Base-by-base conservation (phyloP, 176 grass and related monocot genomes). In the Eragrostis nindensis region DNA sequence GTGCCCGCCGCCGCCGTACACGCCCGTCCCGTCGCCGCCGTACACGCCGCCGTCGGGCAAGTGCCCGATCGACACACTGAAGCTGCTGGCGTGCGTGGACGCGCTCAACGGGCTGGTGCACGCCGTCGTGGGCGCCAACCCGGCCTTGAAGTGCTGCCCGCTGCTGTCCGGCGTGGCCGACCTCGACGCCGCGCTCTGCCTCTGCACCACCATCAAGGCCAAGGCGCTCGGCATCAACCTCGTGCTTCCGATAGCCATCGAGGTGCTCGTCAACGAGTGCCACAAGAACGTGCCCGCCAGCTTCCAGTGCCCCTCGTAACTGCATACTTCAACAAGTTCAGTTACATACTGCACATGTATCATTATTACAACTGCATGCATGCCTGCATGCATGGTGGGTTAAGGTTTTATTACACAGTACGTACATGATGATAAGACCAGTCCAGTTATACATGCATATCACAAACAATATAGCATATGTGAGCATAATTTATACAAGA, bases 151-250 rank as follows among this genome's bases (percentile, higher is more conserved):
- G 44, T 97, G 94, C 86, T 97, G 94, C 83, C 94, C 94, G 66
- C 61, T 97, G 80, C 80, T 97, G 13, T 62, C 80, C 7, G 88
- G 88, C 30, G 64, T 97, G 12, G 88, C 88, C 68, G 94, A 89
- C 89, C 70, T 93, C 67, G 91, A 93, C 78, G 94, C 94, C 27
- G 94, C 94, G 78, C 80, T 89, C 75, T 97, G 94, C 86, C 94
- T 97, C 74, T 97, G 94, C 86, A 97, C 91, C 69, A 21, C 73
- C 84, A 93, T 97, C 82, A 86, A 87, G 89, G 91, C 80, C 74
- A 91, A 93, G 79, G 84, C 62, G 16, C 83, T 97, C 64, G 41
- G 29, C 87, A 2, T 89, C 62, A 70, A 17, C 63, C 2, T 97
- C 54, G 75, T 93, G 19, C 75, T 97, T 13, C 94, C 94, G 49